Percentiles rank a stretch among this genome's conserved stretches.
Conservation (phyloP, 495 filamentous ascomycete genomes). For the Daldinia loculata region DNA sequence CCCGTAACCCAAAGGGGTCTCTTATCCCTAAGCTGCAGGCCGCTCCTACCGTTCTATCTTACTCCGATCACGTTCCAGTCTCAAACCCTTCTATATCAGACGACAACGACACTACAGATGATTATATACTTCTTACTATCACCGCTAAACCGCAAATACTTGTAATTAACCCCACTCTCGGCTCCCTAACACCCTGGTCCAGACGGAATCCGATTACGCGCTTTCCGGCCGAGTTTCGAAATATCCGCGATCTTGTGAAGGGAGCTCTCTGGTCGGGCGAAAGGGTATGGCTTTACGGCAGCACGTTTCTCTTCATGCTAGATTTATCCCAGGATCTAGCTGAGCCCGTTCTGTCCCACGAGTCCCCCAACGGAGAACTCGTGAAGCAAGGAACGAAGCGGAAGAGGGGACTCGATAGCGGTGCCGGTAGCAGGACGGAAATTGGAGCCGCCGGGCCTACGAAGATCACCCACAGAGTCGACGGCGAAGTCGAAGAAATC, state of each 20-base stretch:
- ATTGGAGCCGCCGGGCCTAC: conserved; percentile 54
- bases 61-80: conserved; percentile 55
- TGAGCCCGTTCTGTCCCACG: conserved; percentile 4
- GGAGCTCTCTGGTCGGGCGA: conserved; percentile 85
- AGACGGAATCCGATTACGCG: conserved; percentile 77
- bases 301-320: conserved; percentile 91
- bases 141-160: conserved; percentile 79
- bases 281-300: conserved; percentile 86
- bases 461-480: conserved; percentile 42
- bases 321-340: conserved; percentile 77
- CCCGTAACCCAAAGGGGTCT: conserved; percentile 60
- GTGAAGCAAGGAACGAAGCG: conserved; percentile 60
- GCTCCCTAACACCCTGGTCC: conserved; percentile 84
- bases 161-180: conserved; percentile 77
- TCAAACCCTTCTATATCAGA: conserved; percentile 52
- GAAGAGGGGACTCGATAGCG: conserved; percentile 62
- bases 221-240: conserved; percentile 75
- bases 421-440: conserved; percentile 67
- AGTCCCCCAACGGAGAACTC: conserved; percentile 43
- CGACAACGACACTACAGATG: conserved; percentile 43
- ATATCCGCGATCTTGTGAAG: conserved; percentile 77
- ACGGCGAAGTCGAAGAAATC: conserved; percentile 42
- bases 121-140: conserved; percentile 74
- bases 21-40: conserved; percentile 81
- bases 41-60: conserved; percentile 75